These are phyloP conservation scores for Ustilago bromivora DNA, from an alignment of 1,284 basidiomycete genomes.

Conservation along the genomic window DNA sequence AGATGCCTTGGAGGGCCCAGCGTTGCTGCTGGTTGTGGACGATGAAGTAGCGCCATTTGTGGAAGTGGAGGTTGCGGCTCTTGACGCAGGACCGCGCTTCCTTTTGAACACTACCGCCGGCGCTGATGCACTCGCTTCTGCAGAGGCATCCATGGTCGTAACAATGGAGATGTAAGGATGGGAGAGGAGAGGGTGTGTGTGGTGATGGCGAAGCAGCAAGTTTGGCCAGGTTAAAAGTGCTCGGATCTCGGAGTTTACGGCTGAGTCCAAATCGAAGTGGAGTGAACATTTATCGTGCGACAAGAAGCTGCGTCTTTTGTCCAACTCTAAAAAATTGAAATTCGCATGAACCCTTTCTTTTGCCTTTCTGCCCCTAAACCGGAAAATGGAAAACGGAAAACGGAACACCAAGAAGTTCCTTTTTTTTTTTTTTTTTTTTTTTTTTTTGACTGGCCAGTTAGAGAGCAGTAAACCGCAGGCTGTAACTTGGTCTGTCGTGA, in stretches of 20 bases:
- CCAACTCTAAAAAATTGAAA: neutral
- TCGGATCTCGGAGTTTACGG: conserved; percentile 34
- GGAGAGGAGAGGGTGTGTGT: neutral
- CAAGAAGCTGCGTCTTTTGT: neutral
- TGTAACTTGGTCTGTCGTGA: neutral
- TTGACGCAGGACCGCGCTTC: conserved; percentile 35
- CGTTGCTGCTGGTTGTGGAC: neutral
- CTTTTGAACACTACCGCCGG: conserved; percentile 37
- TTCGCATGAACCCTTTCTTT: conserved; percentile 22
- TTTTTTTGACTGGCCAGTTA: neutral
- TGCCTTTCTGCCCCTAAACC: neutral
- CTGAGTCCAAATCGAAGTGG: conserved; percentile 22
- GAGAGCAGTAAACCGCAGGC: neutral
- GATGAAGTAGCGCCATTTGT: conserved; percentile 4
- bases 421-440: conserved; percentile 19
- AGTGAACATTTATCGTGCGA: conserved; percentile 25
- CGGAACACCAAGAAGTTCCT: conserved; percentile 5
- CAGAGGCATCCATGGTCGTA: conserved; percentile 8
- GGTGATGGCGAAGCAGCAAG: conserved; percentile 2
- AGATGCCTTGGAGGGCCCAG: conserved; percentile 30
- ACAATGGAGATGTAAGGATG: neutral
- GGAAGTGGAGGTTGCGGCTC: conserved; percentile 12
- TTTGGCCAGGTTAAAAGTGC: neutral
- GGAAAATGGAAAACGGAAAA: neutral
- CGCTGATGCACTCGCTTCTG: conserved; percentile 3